These are phyloP conservation scores for Rhododendron kiyosumense DNA, from an alignment of 148 eudicot genomes.

Conservation along the genomic window DNA sequence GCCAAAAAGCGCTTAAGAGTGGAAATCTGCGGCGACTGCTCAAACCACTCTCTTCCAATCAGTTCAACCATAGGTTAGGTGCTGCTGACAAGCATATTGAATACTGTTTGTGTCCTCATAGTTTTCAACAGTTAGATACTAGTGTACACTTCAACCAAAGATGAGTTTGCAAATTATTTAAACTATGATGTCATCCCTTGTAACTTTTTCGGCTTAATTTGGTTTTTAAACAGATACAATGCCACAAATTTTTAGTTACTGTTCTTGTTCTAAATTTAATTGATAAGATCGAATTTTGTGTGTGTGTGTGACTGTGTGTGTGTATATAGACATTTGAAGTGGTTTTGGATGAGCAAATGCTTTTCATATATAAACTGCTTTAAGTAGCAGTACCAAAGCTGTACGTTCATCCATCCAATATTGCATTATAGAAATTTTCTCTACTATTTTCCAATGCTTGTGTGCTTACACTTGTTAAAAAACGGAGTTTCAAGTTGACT, in stretches of 20 bases:
- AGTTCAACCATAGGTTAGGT: slow-evolving; percentile 50
- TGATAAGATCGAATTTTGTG: background rate
- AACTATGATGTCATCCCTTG: background rate
- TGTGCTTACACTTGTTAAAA: background rate
- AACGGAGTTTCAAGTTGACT: background rate
- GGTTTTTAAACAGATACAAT: background rate
- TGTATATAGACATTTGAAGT: background rate
- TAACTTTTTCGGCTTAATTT: background rate
- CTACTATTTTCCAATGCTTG: background rate
- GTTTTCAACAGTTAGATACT: background rate
- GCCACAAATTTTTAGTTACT: background rate
- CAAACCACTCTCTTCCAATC: slow-evolving; percentile 44
- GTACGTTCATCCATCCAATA: background rate
- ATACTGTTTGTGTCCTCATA: background rate
- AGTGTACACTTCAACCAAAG: background rate
- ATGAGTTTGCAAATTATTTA: background rate
- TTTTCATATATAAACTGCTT: background rate
- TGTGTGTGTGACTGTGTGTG: too few relatives aligned
- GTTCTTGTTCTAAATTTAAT: background rate
- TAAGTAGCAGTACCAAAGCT: background rate
- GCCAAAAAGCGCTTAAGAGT: slow-evolving; percentile 16
- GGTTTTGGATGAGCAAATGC: background rate
- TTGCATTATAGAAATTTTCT: background rate
- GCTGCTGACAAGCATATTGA: background rate
- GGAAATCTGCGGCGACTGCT: slow-evolving; percentile 36